Evolutionary conservation across 1,284 basidiomycete genomes (phyloP).

Genomic region (Ganoderma meredithae): DNA sequence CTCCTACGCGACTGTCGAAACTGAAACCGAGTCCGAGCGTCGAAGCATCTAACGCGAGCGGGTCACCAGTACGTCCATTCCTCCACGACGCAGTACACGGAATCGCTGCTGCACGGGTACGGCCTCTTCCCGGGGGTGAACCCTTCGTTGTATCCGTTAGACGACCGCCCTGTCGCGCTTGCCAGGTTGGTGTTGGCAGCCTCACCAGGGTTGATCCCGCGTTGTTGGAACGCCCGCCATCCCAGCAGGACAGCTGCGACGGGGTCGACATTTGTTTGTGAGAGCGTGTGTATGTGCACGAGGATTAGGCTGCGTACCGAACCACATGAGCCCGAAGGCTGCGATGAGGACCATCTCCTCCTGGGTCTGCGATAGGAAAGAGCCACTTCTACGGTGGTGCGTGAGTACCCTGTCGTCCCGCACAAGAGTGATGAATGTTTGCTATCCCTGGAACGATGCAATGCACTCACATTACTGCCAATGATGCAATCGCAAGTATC

Average conservation of each 20-base stretch:
- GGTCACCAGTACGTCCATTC: constrained; percentile 70
- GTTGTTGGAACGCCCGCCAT: constrained; percentile 38
- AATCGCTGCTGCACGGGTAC: constrained; percentile 64
- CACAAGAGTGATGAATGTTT: constrained; percentile 10
- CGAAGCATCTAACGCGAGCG: background rate
- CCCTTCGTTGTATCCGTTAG: constrained; percentile 37
- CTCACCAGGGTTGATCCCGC: constrained; percentile 24
- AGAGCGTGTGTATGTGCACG: background rate
- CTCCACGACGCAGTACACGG: constrained; percentile 73
- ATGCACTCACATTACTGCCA: constrained; percentile 68
- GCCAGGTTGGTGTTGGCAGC: constrained; percentile 26
- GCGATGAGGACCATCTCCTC: constrained; percentile 76
- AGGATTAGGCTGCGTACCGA: constrained; percentile 55
- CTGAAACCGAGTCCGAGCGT: background rate
- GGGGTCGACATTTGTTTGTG: background rate
- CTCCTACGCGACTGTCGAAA: background rate
- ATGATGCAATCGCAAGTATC: constrained; percentile 63
- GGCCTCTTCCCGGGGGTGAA: constrained; percentile 46
- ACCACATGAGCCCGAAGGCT: constrained; percentile 74
- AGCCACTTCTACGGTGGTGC: constrained; percentile 65
- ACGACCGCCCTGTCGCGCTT: constrained; percentile 25
- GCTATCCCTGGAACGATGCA: background rate
- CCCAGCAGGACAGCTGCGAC: constrained; percentile 43
- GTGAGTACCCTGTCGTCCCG: constrained; percentile 57
- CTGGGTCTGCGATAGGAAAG: constrained; percentile 68